Evolutionary conservation across 257 asterid species (phyloP), one percentile per base, ranked within the genome.

Genomic region (Fraxinus americana): DNA sequence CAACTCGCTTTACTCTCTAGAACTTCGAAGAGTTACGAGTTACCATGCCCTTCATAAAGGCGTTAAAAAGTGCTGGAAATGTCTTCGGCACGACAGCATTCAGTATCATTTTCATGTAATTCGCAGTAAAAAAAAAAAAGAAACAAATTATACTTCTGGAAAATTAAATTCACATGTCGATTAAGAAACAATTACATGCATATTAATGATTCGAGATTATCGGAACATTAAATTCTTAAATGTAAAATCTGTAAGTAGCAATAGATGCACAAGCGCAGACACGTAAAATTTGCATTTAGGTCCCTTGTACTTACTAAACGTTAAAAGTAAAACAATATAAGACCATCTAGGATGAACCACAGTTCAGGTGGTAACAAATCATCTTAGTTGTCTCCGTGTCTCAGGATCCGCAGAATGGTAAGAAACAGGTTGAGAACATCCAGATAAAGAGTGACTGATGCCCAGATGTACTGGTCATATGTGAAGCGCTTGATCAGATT

Each of bases 391-490:
- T 94, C 81, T 72, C 83, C 94, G 81, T 91, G 94, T 73, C 90
- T 91, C 78, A 95, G 90, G 92, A 95, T 86, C 78, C 92, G 88
- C 85, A 96, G 87, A 80, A 95, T 95, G 81, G 97, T 90, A 21
- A 93, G 97, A 91, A 96, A 96, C 85, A 96, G 87, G 80, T 96
- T 93, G 82, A 96, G 97, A 77, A 96, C 84, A 68, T 96, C 98
- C 72, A 96, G 90, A 39, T 96, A 96, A 50, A 96, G 97, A 72
- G 94, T 92, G 81, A 93, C 98, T 0, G 99, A 93, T 70, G 99
- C 99, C 99, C 99, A 96, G 81, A 96, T 91, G 79, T 96, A 96
- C 86, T 96, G 91, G 36, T 96, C 98, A 73, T 96, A 96, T 17
- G 96, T 90, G 86, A 89, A 96, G 73, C 99, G 91, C 93, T 96